Conservation (phyloP, 495 filamentous ascomycete genomes). For the Usnea hakonensis region DNA sequence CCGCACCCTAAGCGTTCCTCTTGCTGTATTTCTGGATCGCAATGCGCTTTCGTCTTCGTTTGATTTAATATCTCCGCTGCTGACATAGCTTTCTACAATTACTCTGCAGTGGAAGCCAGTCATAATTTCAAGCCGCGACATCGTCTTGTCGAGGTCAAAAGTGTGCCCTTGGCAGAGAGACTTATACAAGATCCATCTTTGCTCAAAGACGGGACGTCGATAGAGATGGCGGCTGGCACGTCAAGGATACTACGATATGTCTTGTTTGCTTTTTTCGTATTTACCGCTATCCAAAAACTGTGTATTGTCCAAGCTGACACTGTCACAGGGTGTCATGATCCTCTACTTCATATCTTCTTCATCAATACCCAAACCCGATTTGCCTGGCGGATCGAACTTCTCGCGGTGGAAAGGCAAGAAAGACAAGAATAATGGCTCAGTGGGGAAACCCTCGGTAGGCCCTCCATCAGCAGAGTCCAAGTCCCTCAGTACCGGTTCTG, state of each 20-base stretch:
- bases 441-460: not conserved
- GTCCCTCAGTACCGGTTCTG: not conserved
- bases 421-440: slow-evolving; percentile 11
- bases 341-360: slow-evolving; percentile 77
- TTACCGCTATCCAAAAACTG: slow-evolving; percentile 26
- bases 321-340: slow-evolving; percentile 56
- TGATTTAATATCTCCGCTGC: not conserved
- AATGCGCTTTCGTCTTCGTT: not conserved
- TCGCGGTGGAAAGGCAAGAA: slow-evolving; percentile 24
- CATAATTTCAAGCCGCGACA: not conserved
- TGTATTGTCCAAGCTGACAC: slow-evolving; percentile 7
- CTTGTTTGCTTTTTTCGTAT: slow-evolving; percentile 76
- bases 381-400: slow-evolving; percentile 19
- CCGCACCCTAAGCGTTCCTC: not conserved
- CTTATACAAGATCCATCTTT: not conserved
- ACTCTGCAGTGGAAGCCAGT: not conserved
- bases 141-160: not conserved
- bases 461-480: slow-evolving; percentile 2
- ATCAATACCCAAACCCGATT: slow-evolving; percentile 38
- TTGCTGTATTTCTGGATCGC: not conserved
- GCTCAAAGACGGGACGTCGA: slow-evolving; percentile 16
- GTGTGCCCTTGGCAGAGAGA: not conserved
- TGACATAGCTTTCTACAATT: not conserved
- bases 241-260: slow-evolving; percentile 80
- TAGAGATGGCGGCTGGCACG: slow-evolving; percentile 57